Evolutionary conservation across 1,284 basidiomycete species (phyloP).

Genomic region (Papiliotrema nemorosa): DNA sequence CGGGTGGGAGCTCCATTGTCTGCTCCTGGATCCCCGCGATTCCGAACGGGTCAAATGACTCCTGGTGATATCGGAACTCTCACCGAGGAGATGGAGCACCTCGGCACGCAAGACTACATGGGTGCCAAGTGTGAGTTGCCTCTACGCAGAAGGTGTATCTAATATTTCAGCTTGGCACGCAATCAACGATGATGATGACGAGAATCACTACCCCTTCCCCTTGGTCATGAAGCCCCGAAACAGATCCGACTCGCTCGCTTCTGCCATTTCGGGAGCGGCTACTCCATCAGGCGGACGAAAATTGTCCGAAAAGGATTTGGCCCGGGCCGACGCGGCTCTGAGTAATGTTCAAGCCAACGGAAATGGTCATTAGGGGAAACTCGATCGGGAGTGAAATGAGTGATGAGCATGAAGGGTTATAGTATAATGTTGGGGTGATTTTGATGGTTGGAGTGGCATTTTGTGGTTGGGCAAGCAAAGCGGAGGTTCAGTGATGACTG

Average conservation of each 20-base stretch:
- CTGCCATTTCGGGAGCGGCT: constrained; percentile 75
- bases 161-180: constrained; percentile 49
- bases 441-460: neutral
- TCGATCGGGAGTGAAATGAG: too few species aligned
- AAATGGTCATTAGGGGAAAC: constrained; percentile 15
- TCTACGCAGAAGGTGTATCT: constrained; percentile 6
- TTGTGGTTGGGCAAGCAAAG: too few species aligned
- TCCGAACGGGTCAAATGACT: constrained; percentile 71
- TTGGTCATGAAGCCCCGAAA: constrained; percentile 82
- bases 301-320: constrained; percentile 77
- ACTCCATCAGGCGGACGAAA: constrained; percentile 79
- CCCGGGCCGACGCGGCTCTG: constrained; percentile 76
- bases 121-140: constrained; percentile 64
- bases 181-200: constrained; percentile 62
- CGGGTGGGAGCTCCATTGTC: constrained; percentile 65
- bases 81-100: constrained; percentile 88
- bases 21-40: constrained; percentile 81
- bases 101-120: constrained; percentile 83
- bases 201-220: constrained; percentile 88
- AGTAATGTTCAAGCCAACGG: constrained; percentile 37
- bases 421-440: neutral
- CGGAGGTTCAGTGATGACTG: too few species aligned
- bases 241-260: constrained; percentile 64
- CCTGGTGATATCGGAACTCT: constrained; percentile 84
- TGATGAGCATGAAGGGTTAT: too few species aligned